phyloP scores from a whole-genome alignment of 1,284 basidiomycete genomes.

The Puccinia triticina region DNA sequence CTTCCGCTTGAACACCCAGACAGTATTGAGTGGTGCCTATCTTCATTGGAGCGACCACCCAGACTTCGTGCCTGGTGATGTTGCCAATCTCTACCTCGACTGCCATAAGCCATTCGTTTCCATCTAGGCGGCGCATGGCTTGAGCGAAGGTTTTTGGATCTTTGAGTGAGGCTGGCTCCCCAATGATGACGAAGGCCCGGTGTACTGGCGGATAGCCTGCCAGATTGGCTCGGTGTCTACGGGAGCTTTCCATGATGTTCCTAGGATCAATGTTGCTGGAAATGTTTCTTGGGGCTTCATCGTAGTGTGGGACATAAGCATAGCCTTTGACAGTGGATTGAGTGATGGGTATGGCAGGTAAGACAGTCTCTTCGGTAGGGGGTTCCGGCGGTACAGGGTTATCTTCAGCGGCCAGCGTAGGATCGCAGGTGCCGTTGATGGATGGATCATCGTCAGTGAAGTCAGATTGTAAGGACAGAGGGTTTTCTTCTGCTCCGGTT shows the following conservation, averaged over 20 bases:
- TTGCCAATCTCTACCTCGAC: background rate
- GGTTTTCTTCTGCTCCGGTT: no score
- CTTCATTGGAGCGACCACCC: background rate
- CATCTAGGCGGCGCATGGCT: background rate
- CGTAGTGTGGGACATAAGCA: background rate
- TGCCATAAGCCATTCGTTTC: constrained; percentile 3
- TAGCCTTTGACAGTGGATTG: background rate
- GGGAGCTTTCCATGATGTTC: background rate
- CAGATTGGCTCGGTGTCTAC: background rate
- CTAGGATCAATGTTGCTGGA: background rate
- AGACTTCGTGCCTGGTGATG: background rate
- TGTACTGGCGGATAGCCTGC: background rate
- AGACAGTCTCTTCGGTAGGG: no score
- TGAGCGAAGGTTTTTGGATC: background rate
- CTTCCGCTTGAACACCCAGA: no score
- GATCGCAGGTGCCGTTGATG: no score
- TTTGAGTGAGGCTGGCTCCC: background rate
- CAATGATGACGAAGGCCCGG: background rate
- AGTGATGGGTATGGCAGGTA: background rate
- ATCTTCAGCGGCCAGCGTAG: no score
- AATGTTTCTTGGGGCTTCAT: background rate
- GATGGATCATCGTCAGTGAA: no score
- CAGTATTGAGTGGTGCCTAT: background rate
- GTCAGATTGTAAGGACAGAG: no score
- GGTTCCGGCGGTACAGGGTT: no score